Evolutionary conservation across 139 green algal genomes (phyloP).

Genomic region (Spirogloea muscicola): DNA sequence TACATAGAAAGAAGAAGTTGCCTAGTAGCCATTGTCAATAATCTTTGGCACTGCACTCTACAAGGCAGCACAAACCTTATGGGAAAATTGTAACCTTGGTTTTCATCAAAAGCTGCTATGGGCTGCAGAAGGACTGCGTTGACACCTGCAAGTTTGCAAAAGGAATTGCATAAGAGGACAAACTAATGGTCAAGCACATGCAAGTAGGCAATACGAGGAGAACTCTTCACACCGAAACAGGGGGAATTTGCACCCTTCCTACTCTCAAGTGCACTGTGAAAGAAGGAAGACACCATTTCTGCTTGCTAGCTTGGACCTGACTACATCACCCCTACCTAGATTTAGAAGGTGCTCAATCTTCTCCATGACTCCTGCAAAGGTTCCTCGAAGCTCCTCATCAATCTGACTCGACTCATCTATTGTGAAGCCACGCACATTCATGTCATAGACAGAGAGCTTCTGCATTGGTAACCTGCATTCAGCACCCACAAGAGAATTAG

Average conservation of each 20-base stretch:
- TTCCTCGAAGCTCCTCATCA: constrained; percentile 60
- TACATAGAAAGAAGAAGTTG: no score
- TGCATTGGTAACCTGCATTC: constrained; percentile 34
- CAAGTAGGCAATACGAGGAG: no score
- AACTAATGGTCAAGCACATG: no score
- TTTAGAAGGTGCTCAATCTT: constrained; percentile 82
- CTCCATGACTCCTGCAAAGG: constrained; percentile 80
- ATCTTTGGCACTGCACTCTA: no score
- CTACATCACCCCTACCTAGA: constrained; percentile 63
- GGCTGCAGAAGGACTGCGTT: constrained; percentile 40
- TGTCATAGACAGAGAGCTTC: constrained; percentile 89
- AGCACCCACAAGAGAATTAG: background rate
- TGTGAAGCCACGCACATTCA: constrained; percentile 91
- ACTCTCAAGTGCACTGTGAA: no score
- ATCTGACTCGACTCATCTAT: constrained; percentile 58
- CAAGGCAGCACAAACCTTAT: no score
- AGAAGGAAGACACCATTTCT: no score
- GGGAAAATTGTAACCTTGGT: constrained; percentile 38
- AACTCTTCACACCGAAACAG: no score
- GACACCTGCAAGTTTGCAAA: constrained; percentile 46
- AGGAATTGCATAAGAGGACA: no score
- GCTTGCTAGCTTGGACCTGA: no score
- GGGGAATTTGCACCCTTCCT: no score
- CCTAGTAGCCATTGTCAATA: no score
- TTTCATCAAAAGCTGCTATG: constrained; percentile 35